These are phyloP conservation scores for Spiromastix sp. DNA, from an alignment of 2,329 filamentous ascomycete genomes.

Conservation along the genomic window DNA sequence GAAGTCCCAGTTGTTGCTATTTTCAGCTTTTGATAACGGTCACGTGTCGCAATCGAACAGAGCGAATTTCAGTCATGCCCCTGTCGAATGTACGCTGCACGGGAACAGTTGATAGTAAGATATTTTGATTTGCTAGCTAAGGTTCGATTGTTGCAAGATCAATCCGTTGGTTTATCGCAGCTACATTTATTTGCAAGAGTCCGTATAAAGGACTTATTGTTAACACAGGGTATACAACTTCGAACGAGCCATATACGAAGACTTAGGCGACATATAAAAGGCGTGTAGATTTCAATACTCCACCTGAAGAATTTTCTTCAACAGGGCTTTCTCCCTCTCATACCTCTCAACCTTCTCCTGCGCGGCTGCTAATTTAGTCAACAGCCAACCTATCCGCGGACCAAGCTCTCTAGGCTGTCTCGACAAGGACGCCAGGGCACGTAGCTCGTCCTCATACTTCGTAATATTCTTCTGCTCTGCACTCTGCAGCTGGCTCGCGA, in stretches of 20 bases:
- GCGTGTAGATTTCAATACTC: constrained; percentile 38
- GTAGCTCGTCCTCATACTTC: constrained; percentile 69
- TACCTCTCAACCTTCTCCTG: constrained; percentile 65
- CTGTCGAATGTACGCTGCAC: too few relatives aligned
- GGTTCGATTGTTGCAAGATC: too few relatives aligned
- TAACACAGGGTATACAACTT: too few relatives aligned
- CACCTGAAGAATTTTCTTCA: constrained; percentile 60
- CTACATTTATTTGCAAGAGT: too few relatives aligned
- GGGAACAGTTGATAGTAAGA: too few relatives aligned
- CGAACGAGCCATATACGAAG: background rate
- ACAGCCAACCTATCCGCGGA: constrained; percentile 58
- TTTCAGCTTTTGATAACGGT: too few relatives aligned
- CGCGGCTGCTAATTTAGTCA: constrained; percentile 61
- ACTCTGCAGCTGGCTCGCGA: constrained; percentile 58
- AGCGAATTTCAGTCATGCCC: too few relatives aligned
- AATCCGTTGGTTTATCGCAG: too few relatives aligned
- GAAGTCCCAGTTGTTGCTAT: too few relatives aligned
- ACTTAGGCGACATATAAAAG: background rate
- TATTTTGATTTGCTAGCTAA: too few relatives aligned
- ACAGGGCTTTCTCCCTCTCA: constrained; percentile 57
- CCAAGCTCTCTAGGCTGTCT: constrained; percentile 59
- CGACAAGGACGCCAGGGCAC: constrained; percentile 57
- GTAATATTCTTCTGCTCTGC: constrained; percentile 65
- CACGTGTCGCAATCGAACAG: too few relatives aligned
- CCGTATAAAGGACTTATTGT: too few relatives aligned